Percentiles rank a stretch among this genome's conserved stretches.
Evolutionary conservation across 768 basidiomycete species (phyloP).

Genomic region (Trametes maxima): DNA sequence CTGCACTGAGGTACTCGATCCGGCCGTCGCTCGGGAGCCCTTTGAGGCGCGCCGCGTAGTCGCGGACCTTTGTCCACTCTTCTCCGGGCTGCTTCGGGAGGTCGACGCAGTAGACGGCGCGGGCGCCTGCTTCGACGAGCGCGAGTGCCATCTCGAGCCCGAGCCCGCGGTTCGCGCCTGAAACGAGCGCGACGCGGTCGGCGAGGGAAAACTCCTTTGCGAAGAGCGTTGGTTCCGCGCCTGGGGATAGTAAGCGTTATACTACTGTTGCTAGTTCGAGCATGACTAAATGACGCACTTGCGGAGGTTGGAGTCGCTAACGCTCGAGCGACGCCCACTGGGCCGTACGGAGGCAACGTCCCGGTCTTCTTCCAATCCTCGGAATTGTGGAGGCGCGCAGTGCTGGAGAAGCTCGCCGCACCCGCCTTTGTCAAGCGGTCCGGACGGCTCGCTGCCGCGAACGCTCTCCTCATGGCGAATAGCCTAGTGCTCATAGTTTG

Average conservation of each 20-base stretch:
- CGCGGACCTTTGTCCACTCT: slow-evolving; percentile 57
- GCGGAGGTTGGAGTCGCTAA: slow-evolving; percentile 50
- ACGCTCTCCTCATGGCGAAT: not conserved
- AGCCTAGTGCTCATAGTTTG: not conserved
- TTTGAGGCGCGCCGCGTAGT: slow-evolving; percentile 39
- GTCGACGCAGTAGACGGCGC: slow-evolving; percentile 69
- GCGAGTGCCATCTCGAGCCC: slow-evolving; percentile 85
- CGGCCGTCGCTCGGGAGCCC: slow-evolving; percentile 33
- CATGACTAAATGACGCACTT: slow-evolving; percentile 41
- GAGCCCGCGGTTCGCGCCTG: slow-evolving; percentile 52
- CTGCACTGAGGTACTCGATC: slow-evolving; percentile 62
- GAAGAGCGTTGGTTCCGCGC: slow-evolving; percentile 30
- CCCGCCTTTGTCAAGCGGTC: not conserved
- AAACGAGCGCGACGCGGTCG: slow-evolving; percentile 41
- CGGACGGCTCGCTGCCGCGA: not conserved
- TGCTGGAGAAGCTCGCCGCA: slow-evolving; percentile 21
- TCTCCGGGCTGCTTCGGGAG: slow-evolving; percentile 55
- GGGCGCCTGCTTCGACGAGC: slow-evolving; percentile 70
- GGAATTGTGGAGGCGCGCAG: slow-evolving; percentile 4
- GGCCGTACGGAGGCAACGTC: slow-evolving; percentile 55
- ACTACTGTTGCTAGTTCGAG: slow-evolving; percentile 33
- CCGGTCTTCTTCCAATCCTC: slow-evolving; percentile 31
- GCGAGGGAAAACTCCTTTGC: slow-evolving; percentile 34
- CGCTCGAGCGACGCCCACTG: slow-evolving; percentile 65
- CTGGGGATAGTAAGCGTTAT: slow-evolving; percentile 1